Evolutionary conservation across 257 asterid genomes (phyloP), one percentile per base, ranked within the genome.

Genomic region (Nicotiana obtusifolia): DNA sequence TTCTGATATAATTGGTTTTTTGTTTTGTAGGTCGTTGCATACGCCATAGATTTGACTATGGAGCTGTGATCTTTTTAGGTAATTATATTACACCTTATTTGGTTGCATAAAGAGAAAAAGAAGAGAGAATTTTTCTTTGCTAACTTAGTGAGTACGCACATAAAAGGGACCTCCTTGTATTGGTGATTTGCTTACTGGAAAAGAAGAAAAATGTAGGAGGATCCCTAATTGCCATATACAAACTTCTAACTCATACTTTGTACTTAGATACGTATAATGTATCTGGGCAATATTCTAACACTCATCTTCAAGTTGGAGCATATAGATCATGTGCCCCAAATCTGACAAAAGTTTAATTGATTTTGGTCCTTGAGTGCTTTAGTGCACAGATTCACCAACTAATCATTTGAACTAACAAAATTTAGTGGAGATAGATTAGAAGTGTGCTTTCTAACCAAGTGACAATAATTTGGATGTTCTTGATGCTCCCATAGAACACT

Each of bases 41-140:
- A 83, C 91, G 99, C 15, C 99, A 96, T 89, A 91, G 88, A 86
- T 91, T 87, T 87, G 99, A 96, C 84, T 93, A 96, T 87, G 99
- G 99, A 81, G 99, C 97, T 83, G 85, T 96, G 86, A 90, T 96
- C 87, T 93, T 89, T 81, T 92, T 96, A 93, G 99, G 99, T 95
- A 90, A 67, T 80, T 85, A 10, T 33, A 57, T 73, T 80, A 49
- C 28, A 69, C 82, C 81, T 49, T 75, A 37, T 75, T 49, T 75
- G 26, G 26, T 49, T 75, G 62, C 16, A 8, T 75, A 49, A 24
- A 8, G n/a, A 52, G 57, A 73, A 47, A 66, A 73, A 24, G 15
- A 47, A 15, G 5, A 20, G 11, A 47, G 15, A 14, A 22, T 14
- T 15, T 73, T 24, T 16, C 22, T 49, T 49, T 15, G 44, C 41